Evolutionary conservation across 495 filamentous ascomycete species (phyloP), one percentile per base, ranked within the genome.

Genomic region (Venustampulla echinocandica): DNA sequence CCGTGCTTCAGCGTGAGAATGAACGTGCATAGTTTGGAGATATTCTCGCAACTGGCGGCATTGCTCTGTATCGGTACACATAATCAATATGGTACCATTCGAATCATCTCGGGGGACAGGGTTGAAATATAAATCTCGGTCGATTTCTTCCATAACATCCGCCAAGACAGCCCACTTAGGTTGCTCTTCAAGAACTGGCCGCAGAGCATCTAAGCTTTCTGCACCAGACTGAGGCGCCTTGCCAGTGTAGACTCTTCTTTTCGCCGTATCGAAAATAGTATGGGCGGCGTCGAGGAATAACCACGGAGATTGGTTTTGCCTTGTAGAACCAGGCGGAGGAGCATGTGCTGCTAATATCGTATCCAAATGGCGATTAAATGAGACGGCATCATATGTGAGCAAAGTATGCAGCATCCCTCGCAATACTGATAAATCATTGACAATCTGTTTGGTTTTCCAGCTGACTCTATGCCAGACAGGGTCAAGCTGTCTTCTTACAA

Each of bases 401-500:
- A 98, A 66, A 17, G 68, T 86, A 67, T 93, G 82, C 14, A 98
- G 73, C 67, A 97, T 83, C n/a, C 77, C 79, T 37, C 93, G 76
- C 19, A 98, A 77, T 17, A 93, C 80, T 3, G 79, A 83, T 50
- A 98, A 67, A 61, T 97, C 92, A 57, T 77, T 81, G 24, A 90
- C 92, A 52, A 98, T 93, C 61, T 95, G 88, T 60, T 81, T 85
- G 9, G 93, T 96, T 60, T 87, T 87, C 72, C 87, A 95, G 62
- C 85, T 95, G 30, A 95, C 85, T 44, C 93, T 77, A 65, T 98
- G 92, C 92, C 92, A 98, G 46, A 96, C 88, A 4, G 90, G 88
- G 59, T 97, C 90, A 11, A 98, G 68, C 63, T 98, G 92, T 56
- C 90, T 79, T 40, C 89, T 69, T 39, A 98, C 79, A 47, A 90